Conservation (phyloP, 1,284 basidiomycete species). For the Amylostereum areolatum region DNA sequence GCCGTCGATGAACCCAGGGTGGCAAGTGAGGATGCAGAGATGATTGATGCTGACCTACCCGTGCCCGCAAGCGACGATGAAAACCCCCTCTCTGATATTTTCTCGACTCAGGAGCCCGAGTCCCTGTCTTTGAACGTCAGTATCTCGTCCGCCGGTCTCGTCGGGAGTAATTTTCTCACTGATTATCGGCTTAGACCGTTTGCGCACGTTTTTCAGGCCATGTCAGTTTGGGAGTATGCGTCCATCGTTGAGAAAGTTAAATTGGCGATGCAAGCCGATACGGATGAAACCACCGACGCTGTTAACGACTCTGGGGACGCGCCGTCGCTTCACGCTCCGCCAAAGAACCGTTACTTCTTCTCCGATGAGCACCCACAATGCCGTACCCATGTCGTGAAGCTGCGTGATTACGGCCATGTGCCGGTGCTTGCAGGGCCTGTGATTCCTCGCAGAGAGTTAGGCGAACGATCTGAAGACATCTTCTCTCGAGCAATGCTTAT, state of each 20-base stretch:
- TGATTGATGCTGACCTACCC: no score
- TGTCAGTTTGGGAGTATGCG: neutral
- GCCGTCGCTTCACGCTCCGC: no score
- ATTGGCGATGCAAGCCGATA: neutral
- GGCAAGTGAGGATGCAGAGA: no score
- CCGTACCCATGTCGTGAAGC: neutral
- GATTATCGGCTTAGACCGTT: neutral
- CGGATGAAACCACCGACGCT: no score
- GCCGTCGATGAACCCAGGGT: no score
- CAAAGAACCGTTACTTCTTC: neutral
- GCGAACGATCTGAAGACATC: neutral
- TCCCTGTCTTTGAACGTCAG: no score
- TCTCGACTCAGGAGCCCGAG: no score
- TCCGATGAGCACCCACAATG: neutral
- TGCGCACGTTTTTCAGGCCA: neutral
- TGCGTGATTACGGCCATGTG: neutral
- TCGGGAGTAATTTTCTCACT: neutral
- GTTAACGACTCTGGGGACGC: no score
- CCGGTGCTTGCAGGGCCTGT: neutral
- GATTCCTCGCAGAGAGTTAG: neutral
- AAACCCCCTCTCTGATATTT: no score
- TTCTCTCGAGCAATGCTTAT: slow-evolving; percentile 1
- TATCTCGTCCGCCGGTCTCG: no score
- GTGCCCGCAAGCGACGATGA: no score
- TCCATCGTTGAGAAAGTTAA: neutral